These are phyloP conservation scores for Rhizopogon roseolus DNA, from an alignment of 768 basidiomycete species.

Conservation along the genomic window DNA sequence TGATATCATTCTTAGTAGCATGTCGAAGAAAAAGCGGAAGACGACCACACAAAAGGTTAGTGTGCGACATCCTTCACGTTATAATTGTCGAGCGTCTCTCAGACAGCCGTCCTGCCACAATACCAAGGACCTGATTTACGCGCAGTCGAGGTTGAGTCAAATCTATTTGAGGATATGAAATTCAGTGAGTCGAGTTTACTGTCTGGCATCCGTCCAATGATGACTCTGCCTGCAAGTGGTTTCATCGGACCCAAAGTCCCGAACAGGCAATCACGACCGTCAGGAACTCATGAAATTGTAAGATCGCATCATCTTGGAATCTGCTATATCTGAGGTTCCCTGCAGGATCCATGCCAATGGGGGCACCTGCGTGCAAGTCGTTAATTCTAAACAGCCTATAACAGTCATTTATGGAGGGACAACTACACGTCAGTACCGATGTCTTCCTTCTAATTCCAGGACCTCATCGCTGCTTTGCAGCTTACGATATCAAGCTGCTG, in stretches of 20 bases:
- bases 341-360: constrained; percentile 68
- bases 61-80: too few species aligned
- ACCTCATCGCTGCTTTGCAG: constrained; percentile 27
- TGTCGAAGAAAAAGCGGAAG: constrained; percentile 28
- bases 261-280: constrained; percentile 63
- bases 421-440: constrained; percentile 51
- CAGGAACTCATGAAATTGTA: constrained; percentile 65
- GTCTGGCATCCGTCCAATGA: background rate
- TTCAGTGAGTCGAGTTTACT: constrained; percentile 57
- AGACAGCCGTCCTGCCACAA: constrained; percentile 61
- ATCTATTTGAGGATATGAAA: constrained; percentile 68
- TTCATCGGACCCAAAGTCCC: constrained; percentile 68
- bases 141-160: constrained; percentile 52
- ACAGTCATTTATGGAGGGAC: constrained; percentile 68
- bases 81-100: background rate
- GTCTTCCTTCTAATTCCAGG: background rate
- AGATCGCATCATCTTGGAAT: constrained; percentile 10
- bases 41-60: constrained; percentile 22
- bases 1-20: constrained; percentile 12
- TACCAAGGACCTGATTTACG: constrained; percentile 62
- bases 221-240: constrained; percentile 47
- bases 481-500: constrained; percentile 65
- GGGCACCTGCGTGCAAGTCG: constrained; percentile 58
- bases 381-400: constrained; percentile 46
- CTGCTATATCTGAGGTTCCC: constrained; percentile 1